Percentiles rank a stretch among this genome's conserved stretches.
Conservation (phyloP, 257 asterid species). For the Prunella vulgaris region DNA sequence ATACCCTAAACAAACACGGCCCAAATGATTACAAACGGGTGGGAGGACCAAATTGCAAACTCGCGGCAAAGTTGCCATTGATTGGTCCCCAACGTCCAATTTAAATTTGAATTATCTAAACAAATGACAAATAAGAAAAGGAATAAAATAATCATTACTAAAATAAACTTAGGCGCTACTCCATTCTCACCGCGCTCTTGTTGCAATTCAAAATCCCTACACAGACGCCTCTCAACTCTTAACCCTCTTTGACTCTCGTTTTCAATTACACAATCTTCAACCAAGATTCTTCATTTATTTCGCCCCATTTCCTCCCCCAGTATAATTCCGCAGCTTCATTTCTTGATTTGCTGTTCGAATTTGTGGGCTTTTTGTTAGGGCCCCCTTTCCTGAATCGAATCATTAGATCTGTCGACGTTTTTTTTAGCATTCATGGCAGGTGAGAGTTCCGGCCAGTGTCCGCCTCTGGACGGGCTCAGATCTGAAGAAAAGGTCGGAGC, state of each 20-base stretch:
- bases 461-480: conserved; percentile 22
- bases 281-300: conserved; percentile 7
- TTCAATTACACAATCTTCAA: conserved; percentile 5
- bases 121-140: background rate
- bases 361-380: conserved; percentile 11
- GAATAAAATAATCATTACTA: background rate
- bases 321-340: background rate
- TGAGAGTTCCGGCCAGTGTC: conserved; percentile 18
- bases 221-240: background rate
- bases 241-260: conserved; percentile 2
- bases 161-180: conserved; percentile 12
- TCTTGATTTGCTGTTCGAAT: conserved; percentile 6
- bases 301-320: background rate
- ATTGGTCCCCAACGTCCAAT: conserved; percentile 13
- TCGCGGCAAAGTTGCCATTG: conserved; percentile 22
- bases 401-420: background rate
- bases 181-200: conserved; percentile 28
- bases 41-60: conserved; percentile 27
- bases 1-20: too few species aligned
- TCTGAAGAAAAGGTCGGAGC: conserved; percentile 39
- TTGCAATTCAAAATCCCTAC: conserved; percentile 29
- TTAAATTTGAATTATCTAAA: conserved; percentile 29
- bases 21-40: background rate
- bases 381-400: background rate
- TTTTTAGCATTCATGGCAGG: conserved; percentile 26